Evolutionary conservation across 1,284 basidiomycete genomes (phyloP), one percentile per base, ranked within the genome.

Genomic region (Phylloporus sp.): DNA sequence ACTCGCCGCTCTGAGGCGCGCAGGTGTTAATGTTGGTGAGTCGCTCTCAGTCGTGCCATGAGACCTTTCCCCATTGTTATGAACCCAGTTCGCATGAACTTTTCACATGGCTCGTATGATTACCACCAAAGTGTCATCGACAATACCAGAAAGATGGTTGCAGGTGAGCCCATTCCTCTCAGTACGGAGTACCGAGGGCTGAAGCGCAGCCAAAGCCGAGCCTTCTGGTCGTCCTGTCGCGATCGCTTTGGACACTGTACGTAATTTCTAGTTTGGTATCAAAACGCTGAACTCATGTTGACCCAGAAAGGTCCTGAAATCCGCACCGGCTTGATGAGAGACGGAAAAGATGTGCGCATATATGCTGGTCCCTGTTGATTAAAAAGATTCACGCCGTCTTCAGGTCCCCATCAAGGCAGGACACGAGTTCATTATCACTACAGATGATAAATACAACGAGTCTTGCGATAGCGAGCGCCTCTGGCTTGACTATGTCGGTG

Each of bases 51-150:
- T 56, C 60, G 58, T 27, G 55, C n/a, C 58, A 64, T 63, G 20
- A 41, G 39, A 37, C 47, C 32, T 57, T 67, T 41, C 57, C 62
- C 72, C 56, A 75, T 63, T 57, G 19, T 52, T 58, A 59, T 59
- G 61, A 47, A 53, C 11, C 27, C 74, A 97, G 96, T 98, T 70
- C 95, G 96, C 82, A 98, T 98, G 96, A 98, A 98, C 88, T 97
- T 97, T 82, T 97, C 96, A 65, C 96, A 98, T 89, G 96, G 96
- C 65, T 93, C 92, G 66, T 97, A 99, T 82, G 95, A 96, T 77
- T 98, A 97, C 82, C 97, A 99, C 84, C 95, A 98, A 85, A 96
- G 94, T 73, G 96, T 98, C 72, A 95, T 99, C 79, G 95, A 98
- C 85, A 98, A 98, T 86, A 94, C 95, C 62, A 89, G 96, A 75